Conservation (phyloP, 768 basidiomycete species). For the Cubamyces sp. region DNA sequence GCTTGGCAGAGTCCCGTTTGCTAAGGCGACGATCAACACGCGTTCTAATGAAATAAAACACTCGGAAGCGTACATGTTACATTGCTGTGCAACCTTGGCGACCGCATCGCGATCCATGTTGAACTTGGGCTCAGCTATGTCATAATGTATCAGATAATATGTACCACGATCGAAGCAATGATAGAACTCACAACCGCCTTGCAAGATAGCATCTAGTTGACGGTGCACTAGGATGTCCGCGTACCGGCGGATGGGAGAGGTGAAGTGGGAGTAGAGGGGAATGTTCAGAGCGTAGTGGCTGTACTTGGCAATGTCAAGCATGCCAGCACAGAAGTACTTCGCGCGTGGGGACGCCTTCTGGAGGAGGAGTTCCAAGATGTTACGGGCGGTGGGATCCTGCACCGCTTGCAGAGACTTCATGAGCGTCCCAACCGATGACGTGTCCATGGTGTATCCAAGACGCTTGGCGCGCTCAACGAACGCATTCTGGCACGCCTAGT, state of each 20-base stretch:
- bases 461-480: constrained; percentile 83
- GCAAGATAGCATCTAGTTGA: constrained; percentile 88
- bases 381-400: constrained; percentile 69
- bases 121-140: constrained; percentile 80
- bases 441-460: constrained; percentile 83
- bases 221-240: constrained; percentile 96
- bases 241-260: constrained; percentile 90
- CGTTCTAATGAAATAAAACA: background rate
- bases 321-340: constrained; percentile 98
- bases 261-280: constrained; percentile 94
- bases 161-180: background rate
- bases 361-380: constrained; percentile 80
- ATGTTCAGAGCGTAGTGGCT: constrained; percentile 88
- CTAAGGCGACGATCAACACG: constrained; percentile 41
- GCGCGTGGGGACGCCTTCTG: constrained; percentile 94
- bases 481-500: constrained; percentile 51
- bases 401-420: constrained; percentile 86
- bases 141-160: constrained; percentile 13
- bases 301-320: constrained; percentile 99
- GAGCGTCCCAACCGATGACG: constrained; percentile 73
- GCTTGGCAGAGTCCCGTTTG: constrained; percentile 86
- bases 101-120: constrained; percentile 98
- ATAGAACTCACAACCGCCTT: constrained; percentile 57
- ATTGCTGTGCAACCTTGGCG: constrained; percentile 96
- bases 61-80: constrained; percentile 76